phyloP scores from a whole-genome alignment of 768 basidiomycete genomes.

The Tylopilus balloui region DNA sequence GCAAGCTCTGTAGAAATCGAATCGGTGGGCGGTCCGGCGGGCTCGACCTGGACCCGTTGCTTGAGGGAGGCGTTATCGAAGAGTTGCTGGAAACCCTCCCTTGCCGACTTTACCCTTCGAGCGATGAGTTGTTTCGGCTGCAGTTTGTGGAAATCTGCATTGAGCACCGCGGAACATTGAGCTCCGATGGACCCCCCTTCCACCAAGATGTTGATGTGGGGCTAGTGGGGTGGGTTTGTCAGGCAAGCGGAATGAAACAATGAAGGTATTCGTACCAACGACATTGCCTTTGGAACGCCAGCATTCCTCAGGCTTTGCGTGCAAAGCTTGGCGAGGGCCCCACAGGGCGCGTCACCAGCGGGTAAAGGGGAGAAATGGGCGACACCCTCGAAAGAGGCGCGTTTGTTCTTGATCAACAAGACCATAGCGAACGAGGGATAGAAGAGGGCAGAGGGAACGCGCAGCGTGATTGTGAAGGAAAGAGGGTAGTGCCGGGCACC shows the following conservation, averaged over 20 bases:
- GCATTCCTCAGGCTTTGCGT: conserved; percentile 4
- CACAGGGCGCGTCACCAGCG: conserved; percentile 1
- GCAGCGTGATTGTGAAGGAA: not conserved
- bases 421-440: conserved; percentile 2
- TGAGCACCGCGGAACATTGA: conserved; percentile 2
- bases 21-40: not conserved
- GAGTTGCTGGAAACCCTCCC: conserved; percentile 5
- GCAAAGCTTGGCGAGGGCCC: not conserved
- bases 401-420: conserved; percentile 19
- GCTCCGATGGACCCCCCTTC: conserved; percentile 3
- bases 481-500: not conserved
- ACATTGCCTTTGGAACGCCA: conserved; percentile 9
- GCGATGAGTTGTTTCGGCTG: conserved; percentile 1
- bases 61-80: not conserved
- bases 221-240: conserved; percentile 3
- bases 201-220: conserved; percentile 1
- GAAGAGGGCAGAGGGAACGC: not conserved
- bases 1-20: not conserved
- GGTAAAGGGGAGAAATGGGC: conserved; percentile 5
- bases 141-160: not conserved
- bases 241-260: not conserved
- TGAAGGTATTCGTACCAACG: not conserved
- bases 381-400: conserved; percentile 10
- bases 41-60: not conserved
- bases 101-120: conserved; percentile 9